Evolutionary conservation across 768 basidiomycete species (phyloP), one percentile per base, ranked within the genome.

Genomic region (Mycena albidolilacea): DNA sequence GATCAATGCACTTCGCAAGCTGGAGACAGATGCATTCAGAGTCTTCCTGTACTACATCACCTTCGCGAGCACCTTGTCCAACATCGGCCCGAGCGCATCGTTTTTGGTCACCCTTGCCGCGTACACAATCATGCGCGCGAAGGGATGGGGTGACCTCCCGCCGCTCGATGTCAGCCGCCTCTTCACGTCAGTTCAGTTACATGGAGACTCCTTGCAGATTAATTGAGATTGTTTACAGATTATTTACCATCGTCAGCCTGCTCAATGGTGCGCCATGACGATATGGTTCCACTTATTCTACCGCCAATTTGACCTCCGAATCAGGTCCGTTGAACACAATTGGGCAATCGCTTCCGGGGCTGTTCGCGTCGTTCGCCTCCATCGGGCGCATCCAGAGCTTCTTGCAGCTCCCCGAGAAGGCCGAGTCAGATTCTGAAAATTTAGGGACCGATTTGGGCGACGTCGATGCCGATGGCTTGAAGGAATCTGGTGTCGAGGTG

Each of bases 331-430:
- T 72, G 0, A 72, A 62, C 9, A 23, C 9, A 9, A 63, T 72
- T 11, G 71, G 71, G 0, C 71, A 72, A 19, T 9, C 21, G 60
- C 71, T 72, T 8, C 71, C 71, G 0, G 0, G 5, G 9, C 43
- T 72, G 5, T 68, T 72, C 44, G 71, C 71, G 50, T 57, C 71
- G 4, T 72, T 63, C 9, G 71, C 71, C 8, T 72, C 71, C 12
- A 54, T 72, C 21, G n/a, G 11, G 37, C 65, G 71, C 38, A 72
- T 72, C 30, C 71, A 72, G 41, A 43, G 52, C 9, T 72, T 73
- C n/a, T 43, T 73, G 38, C 71, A 69, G 71, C 61, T 73, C 11
- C 71, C 71, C 30, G 63, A 73, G 55, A 73, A 69, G 19, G 15
- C 66, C 43, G 41, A 48, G 19, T 67, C 66, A 7, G 15, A 14